Percentiles rank a stretch among this genome's conserved stretches.
Conservation (phyloP, 2,329 filamentous ascomycete species). For the Colletotrichum sp. region DNA sequence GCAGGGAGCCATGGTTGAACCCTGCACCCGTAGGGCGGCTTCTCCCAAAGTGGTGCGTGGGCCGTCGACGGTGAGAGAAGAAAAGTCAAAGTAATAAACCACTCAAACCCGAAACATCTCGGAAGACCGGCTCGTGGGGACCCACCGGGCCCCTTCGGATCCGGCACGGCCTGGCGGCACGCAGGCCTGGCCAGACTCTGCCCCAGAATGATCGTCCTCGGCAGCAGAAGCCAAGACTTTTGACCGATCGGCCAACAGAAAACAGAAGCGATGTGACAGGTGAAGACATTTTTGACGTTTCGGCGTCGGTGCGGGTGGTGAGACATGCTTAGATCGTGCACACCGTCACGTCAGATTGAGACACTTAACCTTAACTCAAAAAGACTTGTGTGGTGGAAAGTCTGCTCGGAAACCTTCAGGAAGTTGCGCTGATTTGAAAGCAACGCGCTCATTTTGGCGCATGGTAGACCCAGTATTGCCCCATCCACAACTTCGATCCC, state of each 20-base stretch:
- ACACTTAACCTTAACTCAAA: background rate
- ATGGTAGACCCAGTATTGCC: background rate
- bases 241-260: background rate
- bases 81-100: background rate
- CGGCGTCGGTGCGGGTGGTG: background rate
- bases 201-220: constrained; percentile 15
- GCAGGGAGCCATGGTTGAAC: background rate
- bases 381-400: background rate
- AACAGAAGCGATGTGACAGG: background rate
- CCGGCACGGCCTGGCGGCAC: constrained; percentile 8
- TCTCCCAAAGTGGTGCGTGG: background rate
- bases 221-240: constrained; percentile 10
- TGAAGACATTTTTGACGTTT: background rate
- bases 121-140: background rate
- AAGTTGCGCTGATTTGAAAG: constrained; percentile 3
- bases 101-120: constrained; percentile 11
- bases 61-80: background rate
- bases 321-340: background rate
- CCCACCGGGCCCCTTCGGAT: background rate
- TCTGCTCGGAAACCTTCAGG: background rate
- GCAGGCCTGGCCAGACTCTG: background rate
- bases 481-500: background rate
- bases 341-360: background rate
- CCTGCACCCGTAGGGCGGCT: background rate
- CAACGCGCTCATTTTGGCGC: background rate